Percentiles rank a stretch among this genome's conserved stretches.
Conservation (phyloP, 495 filamentous ascomycete genomes). For the Opeltia flavorubescens region DNA sequence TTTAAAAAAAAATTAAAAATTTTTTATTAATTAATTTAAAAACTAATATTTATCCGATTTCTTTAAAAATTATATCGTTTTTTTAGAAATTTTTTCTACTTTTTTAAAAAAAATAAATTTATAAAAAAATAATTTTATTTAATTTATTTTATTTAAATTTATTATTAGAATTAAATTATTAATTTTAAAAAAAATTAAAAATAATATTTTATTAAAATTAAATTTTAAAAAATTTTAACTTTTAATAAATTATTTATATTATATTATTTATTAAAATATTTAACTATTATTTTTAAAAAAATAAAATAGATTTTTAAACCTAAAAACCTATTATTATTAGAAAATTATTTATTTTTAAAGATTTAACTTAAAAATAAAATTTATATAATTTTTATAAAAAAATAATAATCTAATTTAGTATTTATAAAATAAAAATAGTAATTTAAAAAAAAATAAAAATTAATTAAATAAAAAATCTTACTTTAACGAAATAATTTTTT, state of each 20-base stretch:
- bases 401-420: background rate
- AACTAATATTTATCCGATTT: too few relatives aligned
- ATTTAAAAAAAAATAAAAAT: too few relatives aligned
- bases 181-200: background rate
- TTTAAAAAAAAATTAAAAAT: too few relatives aligned
- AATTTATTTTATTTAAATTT: background rate
- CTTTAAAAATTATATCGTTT: too few relatives aligned
- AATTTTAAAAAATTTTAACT: background rate
- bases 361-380: background rate
- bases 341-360: background rate
- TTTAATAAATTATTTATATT: background rate
- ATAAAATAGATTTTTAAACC: background rate
- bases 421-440: too few relatives aligned
- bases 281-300: too few relatives aligned
- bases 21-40: too few relatives aligned
- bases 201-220: background rate
- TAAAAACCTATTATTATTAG: background rate
- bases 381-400: constrained; percentile 2
- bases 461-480: too few relatives aligned
- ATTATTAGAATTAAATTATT: background rate
- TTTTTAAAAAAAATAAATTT: too few relatives aligned
- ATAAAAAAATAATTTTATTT: too few relatives aligned
- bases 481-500: background rate
- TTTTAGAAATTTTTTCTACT: too few relatives aligned
- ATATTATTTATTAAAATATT: background rate